A percentile compares a stretch with the other conserved stretches of the same genome.
Conservation (phyloP, 352 stramenopile species). For the Globisporangium paroecandrum region DNA sequence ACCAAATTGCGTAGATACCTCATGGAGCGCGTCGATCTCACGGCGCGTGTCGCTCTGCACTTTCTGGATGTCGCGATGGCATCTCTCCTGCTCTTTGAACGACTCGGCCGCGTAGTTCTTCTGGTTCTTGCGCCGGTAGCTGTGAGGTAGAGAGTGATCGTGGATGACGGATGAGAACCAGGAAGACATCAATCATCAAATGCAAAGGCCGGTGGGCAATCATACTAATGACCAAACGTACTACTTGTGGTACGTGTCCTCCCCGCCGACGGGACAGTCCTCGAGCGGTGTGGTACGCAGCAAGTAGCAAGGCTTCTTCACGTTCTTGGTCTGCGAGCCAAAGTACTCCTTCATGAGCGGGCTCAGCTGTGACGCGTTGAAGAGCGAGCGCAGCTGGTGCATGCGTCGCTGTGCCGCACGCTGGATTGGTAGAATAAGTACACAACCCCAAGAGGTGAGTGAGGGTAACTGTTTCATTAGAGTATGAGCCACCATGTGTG, state of each 20-base stretch:
- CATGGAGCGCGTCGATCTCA: conserved; percentile 52
- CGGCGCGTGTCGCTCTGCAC: conserved; percentile 52
- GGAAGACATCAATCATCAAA: background rate
- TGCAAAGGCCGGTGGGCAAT: background rate
- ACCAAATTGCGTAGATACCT: conserved; percentile 25
- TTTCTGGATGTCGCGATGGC: conserved; percentile 51
- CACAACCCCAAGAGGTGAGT: background rate
- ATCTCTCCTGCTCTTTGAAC: conserved; percentile 53
- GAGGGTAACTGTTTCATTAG: background rate
- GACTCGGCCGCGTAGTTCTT: conserved; percentile 43
- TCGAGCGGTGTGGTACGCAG: conserved; percentile 68
- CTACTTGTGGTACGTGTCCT: conserved; percentile 80
- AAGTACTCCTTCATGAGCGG: conserved; percentile 80
- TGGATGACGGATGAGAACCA: background rate
- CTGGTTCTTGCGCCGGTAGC: conserved; percentile 45
- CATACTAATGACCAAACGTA: conserved; percentile 24
- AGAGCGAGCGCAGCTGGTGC: conserved; percentile 65
- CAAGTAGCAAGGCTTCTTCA: conserved; percentile 70
- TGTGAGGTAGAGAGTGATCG: conserved; percentile 13
- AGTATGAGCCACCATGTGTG: background rate
- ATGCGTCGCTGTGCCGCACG: conserved; percentile 27
- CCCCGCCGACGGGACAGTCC: conserved; percentile 68
- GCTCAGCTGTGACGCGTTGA: conserved; percentile 80
- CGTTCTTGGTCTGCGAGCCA: conserved; percentile 44
- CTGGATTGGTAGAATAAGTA: conserved; percentile 5